A percentile compares a stretch with the other conserved stretches of the same genome.
These are phyloP conservation scores for Ophiostoma australiae DNA, from an alignment of 2,329 filamentous ascomycete species.

Conservation along the genomic window DNA sequence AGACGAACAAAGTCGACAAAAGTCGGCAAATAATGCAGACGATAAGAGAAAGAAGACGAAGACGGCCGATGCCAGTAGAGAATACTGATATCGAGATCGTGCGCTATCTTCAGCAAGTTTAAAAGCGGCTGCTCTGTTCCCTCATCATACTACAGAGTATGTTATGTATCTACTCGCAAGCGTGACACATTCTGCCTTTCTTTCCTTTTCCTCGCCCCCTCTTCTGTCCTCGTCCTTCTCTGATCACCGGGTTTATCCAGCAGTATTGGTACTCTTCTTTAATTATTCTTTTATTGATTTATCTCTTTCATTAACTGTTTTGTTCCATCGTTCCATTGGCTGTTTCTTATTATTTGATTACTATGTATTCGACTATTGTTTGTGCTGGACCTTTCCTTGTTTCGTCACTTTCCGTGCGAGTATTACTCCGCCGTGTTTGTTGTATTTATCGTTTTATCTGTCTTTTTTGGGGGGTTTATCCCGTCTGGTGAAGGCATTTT, in stretches of 20 bases:
- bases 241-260: background rate
- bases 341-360: slow-evolving; percentile 14
- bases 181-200: background rate
- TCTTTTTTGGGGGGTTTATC: background rate
- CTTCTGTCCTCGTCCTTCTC: background rate
- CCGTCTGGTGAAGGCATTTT: background rate
- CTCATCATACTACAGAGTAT: background rate
- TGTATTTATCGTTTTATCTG: background rate
- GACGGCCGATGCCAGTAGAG: background rate
- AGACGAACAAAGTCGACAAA: background rate
- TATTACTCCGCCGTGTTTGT: background rate
- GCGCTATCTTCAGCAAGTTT: background rate
- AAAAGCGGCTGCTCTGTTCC: background rate
- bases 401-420: slow-evolving; percentile 13
- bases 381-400: slow-evolving; percentile 1
- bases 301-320: background rate
- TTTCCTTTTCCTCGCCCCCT: background rate
- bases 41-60: background rate
- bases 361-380: slow-evolving; percentile 7
- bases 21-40: background rate
- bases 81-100: background rate
- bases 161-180: background rate
- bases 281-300: background rate
- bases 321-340: background rate
- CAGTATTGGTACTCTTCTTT: background rate